Percentiles rank a stretch among this genome's conserved stretches.
phyloP scores from a whole-genome alignment of 805 yeast genomes.

The Grigorovia jiainica region DNA sequence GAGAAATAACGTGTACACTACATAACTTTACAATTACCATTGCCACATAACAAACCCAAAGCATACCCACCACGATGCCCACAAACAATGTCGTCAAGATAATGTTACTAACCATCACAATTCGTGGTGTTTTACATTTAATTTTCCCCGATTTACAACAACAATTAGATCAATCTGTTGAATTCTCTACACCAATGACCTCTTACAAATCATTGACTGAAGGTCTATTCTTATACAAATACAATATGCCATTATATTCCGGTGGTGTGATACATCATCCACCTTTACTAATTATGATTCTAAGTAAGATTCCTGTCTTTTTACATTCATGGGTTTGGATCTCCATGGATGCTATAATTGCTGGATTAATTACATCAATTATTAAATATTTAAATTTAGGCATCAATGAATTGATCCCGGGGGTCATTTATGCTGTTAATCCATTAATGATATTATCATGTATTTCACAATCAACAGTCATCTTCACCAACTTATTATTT shows the following conservation, averaged over 20 bases:
- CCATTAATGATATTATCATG: constrained; percentile 68
- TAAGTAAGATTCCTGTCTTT: background rate
- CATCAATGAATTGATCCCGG: constrained; percentile 33
- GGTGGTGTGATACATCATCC: constrained; percentile 87
- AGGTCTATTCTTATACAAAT: constrained; percentile 52
- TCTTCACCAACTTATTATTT: constrained; percentile 52
- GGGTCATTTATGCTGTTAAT: constrained; percentile 63
- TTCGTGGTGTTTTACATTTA: background rate
- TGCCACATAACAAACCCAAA: no score
- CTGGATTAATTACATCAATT: constrained; percentile 37
- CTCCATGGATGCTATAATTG: constrained; percentile 47
- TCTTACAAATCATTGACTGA: constrained; percentile 44
- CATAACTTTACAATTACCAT: no score
- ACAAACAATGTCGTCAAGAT: constrained; percentile 1
- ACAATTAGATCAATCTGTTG: constrained; percentile 24
- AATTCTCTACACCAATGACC: constrained; percentile 29
- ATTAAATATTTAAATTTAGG: constrained; percentile 13
- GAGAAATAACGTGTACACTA: no score
- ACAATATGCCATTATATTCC: constrained; percentile 58
- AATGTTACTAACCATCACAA: background rate
- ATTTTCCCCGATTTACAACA: constrained; percentile 20
- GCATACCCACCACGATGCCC: no score
- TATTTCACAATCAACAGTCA: constrained; percentile 56
- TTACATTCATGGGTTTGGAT: constrained; percentile 39
- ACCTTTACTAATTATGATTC: constrained; percentile 43